phyloP scores from a whole-genome alignment of 176 grass and related monocot species.

The Triticum urartu region DNA sequence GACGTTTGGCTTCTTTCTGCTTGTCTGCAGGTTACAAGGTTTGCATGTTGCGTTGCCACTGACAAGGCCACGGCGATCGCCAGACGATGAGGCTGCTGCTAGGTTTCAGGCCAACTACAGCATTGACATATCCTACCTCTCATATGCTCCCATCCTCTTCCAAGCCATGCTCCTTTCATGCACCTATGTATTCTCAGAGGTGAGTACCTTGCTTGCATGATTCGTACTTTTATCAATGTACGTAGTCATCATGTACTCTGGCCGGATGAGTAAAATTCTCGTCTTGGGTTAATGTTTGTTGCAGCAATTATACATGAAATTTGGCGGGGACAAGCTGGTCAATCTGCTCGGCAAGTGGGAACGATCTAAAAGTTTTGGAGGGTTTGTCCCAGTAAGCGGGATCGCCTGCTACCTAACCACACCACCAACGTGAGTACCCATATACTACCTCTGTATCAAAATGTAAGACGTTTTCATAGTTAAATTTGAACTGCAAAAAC shows the following conservation, averaged over 20 bases:
- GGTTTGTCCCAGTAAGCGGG: background rate
- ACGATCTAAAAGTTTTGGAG: background rate
- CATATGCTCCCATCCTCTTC: conserved; percentile 1
- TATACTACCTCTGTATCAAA: too few relatives aligned
- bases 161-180: background rate
- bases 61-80: background rate
- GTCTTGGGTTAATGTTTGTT: background rate
- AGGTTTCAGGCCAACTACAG: background rate
- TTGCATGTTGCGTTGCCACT: background rate
- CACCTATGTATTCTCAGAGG: background rate
- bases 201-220: background rate
- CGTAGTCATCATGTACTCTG: background rate
- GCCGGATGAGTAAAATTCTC: background rate
- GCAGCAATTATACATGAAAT: background rate
- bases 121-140: background rate
- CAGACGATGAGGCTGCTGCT: background rate
- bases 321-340: background rate
- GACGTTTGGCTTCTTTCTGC: background rate
- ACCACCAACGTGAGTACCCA: background rate
- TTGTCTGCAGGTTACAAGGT: background rate
- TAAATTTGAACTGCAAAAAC: too few relatives aligned
- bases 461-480: too few relatives aligned
- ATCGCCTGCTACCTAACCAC: background rate
- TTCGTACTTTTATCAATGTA: background rate
- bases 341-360: conserved; percentile 14